Percentiles rank a stretch among this genome's conserved stretches.
Conservation (phyloP, 2,329 filamentous ascomycete species). For the Myriangium duriaei region DNA sequence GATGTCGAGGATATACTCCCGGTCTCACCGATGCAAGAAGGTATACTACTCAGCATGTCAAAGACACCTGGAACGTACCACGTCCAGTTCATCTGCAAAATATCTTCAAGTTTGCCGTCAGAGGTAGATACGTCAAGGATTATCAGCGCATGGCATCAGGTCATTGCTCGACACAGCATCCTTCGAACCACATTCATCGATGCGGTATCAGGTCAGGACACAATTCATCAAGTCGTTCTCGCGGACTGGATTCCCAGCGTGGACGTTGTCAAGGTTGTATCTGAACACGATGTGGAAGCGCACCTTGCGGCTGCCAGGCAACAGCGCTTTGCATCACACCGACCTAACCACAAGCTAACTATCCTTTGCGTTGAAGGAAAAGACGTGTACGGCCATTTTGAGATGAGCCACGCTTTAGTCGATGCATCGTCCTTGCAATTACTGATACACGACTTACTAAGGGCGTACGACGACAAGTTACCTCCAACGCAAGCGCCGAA, state of each 20-base stretch:
- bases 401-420: not conserved
- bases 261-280: not conserved
- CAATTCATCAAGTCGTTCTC: not conserved
- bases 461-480: not conserved
- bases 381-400: not conserved
- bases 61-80: not conserved
- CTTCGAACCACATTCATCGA: not conserved
- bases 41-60: not conserved
- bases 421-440: not conserved
- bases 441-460: not conserved
- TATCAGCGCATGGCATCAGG: not conserved
- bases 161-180: not conserved
- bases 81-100: not conserved
- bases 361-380: not conserved
- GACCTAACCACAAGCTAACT: not conserved
- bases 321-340: not conserved
- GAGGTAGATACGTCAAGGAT: not conserved
- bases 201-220: not conserved
- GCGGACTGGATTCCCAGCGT: not conserved
- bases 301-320: not conserved
- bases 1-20: not conserved
- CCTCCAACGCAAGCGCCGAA: not conserved
- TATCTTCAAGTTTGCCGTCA: not conserved
- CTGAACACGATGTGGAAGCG: not conserved
- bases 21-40: not conserved